Evolutionary conservation across 2,329 filamentous ascomycete genomes (phyloP), one percentile per base, ranked within the genome.

Genomic region (Xylariales sp.): DNA sequence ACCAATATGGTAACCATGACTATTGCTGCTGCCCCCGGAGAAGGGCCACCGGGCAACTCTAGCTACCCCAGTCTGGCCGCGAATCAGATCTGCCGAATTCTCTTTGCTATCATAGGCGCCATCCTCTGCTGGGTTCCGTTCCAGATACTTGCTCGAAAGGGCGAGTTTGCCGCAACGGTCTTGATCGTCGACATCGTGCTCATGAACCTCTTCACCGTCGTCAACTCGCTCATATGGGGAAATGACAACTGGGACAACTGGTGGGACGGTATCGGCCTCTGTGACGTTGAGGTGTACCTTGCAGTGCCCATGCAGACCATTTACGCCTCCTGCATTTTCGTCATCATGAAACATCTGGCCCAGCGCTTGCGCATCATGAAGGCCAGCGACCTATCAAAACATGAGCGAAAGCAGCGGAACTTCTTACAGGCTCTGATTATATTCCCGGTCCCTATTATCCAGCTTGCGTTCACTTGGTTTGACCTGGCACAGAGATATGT

Each of bases 151-250:
- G 62, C 62, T 51, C 62, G 65, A 29, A 72, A 75, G 40, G 68
- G 73, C 16, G 76, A 80, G 52, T 66, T 78, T 40, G 67, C 72
- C 2, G 75, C 72, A 25, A 60, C 64, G 41, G 57, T 74, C 36
- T 65, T 77, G 47, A 69, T 77, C 45, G 37, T 57, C 49, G 65
- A 60, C 39, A 60, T 71, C 42, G 59, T 67, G 40, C 16, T 72
- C 37, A 51, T 66, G 50, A 76, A 76, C 55, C n/a, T 70, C 29
- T 51, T 69, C 38, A 70, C 68, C 33, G 53, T 73, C 38, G 20
- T 72, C 59, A 74, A 73, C 55, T 57, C 73, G 1, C 58, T 74
- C 18, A 61, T 77, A 44, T 81, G 76, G 76, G 65, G 58, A 41
- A 54, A 69, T 50, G 63, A 80, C 50, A 55, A 78, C 51, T 66